Percentiles rank a stretch among this genome's conserved stretches.
phyloP scores from a whole-genome alignment of 148 eudicot genomes.

The Silene conica region DNA sequence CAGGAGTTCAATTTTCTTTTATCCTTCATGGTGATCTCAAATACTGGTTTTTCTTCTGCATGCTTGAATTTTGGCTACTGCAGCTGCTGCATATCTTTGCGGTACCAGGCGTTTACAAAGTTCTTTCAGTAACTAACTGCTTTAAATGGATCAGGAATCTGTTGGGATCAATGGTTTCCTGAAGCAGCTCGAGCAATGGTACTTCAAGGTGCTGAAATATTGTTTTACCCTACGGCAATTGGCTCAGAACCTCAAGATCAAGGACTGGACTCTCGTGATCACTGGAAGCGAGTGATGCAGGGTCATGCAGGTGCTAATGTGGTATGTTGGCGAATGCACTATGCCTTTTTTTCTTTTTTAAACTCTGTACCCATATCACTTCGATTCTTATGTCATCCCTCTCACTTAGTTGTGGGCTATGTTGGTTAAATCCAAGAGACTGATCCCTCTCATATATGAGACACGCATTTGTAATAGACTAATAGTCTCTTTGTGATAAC shows the following conservation, averaged over 20 bases:
- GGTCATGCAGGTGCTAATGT: constrained; percentile 97
- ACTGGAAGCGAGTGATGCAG: constrained; percentile 98
- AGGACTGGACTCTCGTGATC: constrained; percentile 93
- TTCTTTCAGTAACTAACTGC: not conserved
- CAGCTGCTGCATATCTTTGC: not conserved
- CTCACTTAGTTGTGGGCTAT: not conserved
- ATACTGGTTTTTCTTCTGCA: no score
- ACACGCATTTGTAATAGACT: no score
- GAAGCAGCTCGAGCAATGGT: constrained; percentile 97
- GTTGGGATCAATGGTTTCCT: constrained; percentile 99
- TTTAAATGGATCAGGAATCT: constrained; percentile 48
- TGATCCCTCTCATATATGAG: not conserved
- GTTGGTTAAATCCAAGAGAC: not conserved
- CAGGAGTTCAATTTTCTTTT: no score
- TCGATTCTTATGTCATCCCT: not conserved
- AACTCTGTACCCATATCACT: not conserved
- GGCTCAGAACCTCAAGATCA: constrained; percentile 97
- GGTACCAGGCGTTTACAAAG: not conserved
- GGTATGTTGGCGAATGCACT: constrained; percentile 37
- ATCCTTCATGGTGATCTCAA: no score
- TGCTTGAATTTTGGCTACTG: not conserved
- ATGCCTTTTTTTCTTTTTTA: not conserved
- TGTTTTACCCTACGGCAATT: constrained; percentile 96
- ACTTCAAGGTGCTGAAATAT: constrained; percentile 94
- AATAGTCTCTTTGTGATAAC: not conserved